These are phyloP conservation scores for Dichomitus squalens DNA, from an alignment of 1,284 basidiomycete genomes.

Conservation along the genomic window DNA sequence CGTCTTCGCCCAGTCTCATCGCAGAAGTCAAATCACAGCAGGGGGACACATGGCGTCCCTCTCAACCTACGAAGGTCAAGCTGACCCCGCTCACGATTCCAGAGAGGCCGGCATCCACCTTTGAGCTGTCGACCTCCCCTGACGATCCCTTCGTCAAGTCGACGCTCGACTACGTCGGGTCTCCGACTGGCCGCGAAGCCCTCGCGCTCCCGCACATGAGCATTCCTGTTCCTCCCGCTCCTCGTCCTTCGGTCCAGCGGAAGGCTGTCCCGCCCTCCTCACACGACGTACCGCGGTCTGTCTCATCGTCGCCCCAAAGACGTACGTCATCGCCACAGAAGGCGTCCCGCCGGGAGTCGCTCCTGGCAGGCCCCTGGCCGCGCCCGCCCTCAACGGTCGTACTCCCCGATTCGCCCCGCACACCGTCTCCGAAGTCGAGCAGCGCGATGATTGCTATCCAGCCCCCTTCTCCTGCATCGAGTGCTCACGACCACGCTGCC, in stretches of 20 bases:
- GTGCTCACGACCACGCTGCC: not conserved
- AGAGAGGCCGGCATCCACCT: slow-evolving; percentile 24
- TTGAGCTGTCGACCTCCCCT: slow-evolving; percentile 30
- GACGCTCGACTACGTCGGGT: slow-evolving; percentile 48
- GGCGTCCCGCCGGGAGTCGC: slow-evolving; percentile 19
- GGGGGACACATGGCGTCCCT: slow-evolving; percentile 51
- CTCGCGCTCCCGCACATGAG: slow-evolving; percentile 23
- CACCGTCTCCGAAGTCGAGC: slow-evolving; percentile 8
- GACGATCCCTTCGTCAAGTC: slow-evolving; percentile 51
- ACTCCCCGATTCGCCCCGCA: slow-evolving; percentile 19
- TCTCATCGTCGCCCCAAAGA: not conserved
- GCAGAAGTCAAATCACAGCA: slow-evolving; percentile 49
- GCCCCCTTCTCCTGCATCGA: slow-evolving; percentile 15
- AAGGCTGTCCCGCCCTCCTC: not conserved
- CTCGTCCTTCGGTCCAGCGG: slow-evolving; percentile 1
- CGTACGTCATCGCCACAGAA: not conserved
- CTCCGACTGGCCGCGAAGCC: slow-evolving; percentile 36
- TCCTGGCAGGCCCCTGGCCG: slow-evolving; percentile 36
- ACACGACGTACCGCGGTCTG: not conserved
- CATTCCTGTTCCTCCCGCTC: slow-evolving; percentile 7
- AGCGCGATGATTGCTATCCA: slow-evolving; percentile 13
- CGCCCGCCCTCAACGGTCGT: slow-evolving; percentile 29
- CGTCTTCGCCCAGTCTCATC: slow-evolving; percentile 27
- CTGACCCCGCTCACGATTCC: slow-evolving; percentile 25
- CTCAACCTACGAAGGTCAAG: slow-evolving; percentile 28